Evolutionary conservation across 495 filamentous ascomycete species (phyloP), one percentile per base, ranked within the genome.

Genomic region (Hapsidospora chrysogenum): DNA sequence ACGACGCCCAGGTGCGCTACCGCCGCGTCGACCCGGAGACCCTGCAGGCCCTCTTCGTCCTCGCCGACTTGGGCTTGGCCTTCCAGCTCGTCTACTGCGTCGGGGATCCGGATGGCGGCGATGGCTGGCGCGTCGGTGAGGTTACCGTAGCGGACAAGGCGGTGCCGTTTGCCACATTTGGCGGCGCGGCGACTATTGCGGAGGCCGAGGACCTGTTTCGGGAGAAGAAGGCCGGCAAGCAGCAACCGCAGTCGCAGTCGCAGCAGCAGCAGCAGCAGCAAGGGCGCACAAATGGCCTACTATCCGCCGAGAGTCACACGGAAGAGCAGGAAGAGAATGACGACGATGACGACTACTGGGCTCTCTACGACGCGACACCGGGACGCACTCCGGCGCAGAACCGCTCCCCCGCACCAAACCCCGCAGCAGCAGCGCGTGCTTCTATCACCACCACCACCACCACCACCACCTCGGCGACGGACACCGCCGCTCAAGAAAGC

Each of bases 281-380:
- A 3, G 4, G 6, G 16, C 29, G 23, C 8, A 33, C 23, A 16
- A 44, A 43, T 19, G 46, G 41, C 9, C 26, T 39, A 8, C 29
- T 39, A 10, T 38, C n/a, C 21, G 36, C 15, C 36, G 37, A 29
- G 17, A 27, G 36, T 15, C 40, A 62, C 31, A 39, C 49, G 9
- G 37, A 37, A 9, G 37, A 47, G 0, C 54, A 64, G 9, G 51
- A 61, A 2, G 66, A 68, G 0, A 77, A 79, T 0, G 78, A 82
- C 13, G 83, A 92, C 19, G 85, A 94, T 39, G 85, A 85, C 41
- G 80, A 75, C 44, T 97, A 96, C 54, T 97, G 89, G 89, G 83
- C 76, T 19, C 76, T 77, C 41, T 97, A 97, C 51, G 89, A 95
- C 60, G 71, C 75, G 7, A 89, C 84, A 9, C 81, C 82, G 1